phyloP scores from a whole-genome alignment of 805 yeast genomes.

The Metschnikowia borealis region DNA sequence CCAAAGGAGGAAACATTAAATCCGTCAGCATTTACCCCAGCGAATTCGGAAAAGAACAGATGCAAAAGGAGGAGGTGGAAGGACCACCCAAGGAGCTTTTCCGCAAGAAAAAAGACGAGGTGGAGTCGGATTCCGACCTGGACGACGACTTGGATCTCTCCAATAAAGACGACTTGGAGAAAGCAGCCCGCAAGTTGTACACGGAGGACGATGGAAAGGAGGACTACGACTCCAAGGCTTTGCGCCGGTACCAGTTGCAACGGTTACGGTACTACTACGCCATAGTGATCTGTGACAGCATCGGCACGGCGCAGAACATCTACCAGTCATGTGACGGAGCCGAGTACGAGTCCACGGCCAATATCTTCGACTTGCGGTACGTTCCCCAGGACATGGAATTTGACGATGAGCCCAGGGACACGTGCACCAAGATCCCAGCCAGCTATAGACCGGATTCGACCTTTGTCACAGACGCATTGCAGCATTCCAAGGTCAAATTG shows the following conservation, averaged over 20 bases:
- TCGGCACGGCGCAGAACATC: conserved; percentile 65
- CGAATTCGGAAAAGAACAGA: conserved; percentile 87
- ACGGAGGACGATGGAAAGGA: conserved; percentile 78
- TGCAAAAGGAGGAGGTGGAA: conserved; percentile 83
- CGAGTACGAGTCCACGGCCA: conserved; percentile 93
- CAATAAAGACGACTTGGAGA: conserved; percentile 48
- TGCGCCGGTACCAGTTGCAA: conserved; percentile 89
- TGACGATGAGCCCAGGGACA: conserved; percentile 71
- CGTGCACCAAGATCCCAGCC: conserved; percentile 66
- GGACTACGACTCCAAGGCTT: conserved; percentile 78
- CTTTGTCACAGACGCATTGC: conserved; percentile 92
- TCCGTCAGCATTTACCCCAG: conserved; percentile 79
- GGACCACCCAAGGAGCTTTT: conserved; percentile 92
- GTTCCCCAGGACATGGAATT: conserved; percentile 92
- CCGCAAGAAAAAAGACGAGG: conserved; percentile 25
- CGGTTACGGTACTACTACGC: conserved; percentile 92
- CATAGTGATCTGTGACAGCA: conserved; percentile 74
- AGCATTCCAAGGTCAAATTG: conserved; percentile 91
- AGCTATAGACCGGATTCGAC: conserved; percentile 69
- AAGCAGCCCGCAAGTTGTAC: conserved; percentile 66
- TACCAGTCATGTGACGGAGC: conserved; percentile 91
- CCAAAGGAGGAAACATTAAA: conserved; percentile 62
- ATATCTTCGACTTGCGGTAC: conserved; percentile 85
- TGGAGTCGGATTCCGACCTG: conserved; percentile 29
- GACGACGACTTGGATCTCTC: conserved; percentile 40